Percentiles rank a stretch among this genome's conserved stretches.
Conservation (phyloP, 805 yeast genomes). For the Groenewaldozyma tartarivorans region DNA sequence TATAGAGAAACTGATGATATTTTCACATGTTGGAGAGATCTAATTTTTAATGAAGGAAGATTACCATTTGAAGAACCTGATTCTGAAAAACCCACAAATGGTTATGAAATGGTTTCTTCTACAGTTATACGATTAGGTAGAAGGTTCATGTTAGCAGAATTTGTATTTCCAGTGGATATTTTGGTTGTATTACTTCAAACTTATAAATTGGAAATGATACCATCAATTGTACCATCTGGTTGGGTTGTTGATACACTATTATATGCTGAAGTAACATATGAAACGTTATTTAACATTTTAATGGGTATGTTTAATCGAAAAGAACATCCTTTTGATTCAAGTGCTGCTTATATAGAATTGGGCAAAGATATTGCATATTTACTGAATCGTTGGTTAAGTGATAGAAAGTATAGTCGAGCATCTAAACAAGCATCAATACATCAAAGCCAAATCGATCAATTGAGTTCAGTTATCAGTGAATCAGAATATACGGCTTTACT, state of each 20-base stretch:
- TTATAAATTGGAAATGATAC: constrained; percentile 37
- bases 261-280: constrained; percentile 26
- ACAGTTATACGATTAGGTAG: constrained; percentile 45
- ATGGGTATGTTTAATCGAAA: constrained; percentile 22
- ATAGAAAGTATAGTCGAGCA: constrained; percentile 7
- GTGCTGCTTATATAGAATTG: constrained; percentile 13
- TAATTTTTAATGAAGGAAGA: constrained; percentile 29
- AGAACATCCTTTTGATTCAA: constrained; percentile 25
- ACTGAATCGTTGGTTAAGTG: constrained; percentile 16
- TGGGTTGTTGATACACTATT: constrained; percentile 32
- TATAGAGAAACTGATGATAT: constrained; percentile 79
- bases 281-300: constrained; percentile 21
- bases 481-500: background rate
- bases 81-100: constrained; percentile 21
- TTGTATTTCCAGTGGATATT: constrained; percentile 70
- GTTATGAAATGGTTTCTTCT: constrained; percentile 31
- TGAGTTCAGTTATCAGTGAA: constrained; percentile 3
- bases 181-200: constrained; percentile 57
- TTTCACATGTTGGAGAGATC: constrained; percentile 66
- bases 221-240: constrained; percentile 26
- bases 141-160: constrained; percentile 56
- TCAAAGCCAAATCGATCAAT: constrained; percentile 3
- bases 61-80: constrained; percentile 22
- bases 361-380: constrained; percentile 22
- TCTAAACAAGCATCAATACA: constrained; percentile 3